Evolutionary conservation across 805 yeast species (phyloP), one percentile per base, ranked within the genome.

Genomic region (Candida verbasci): DNA sequence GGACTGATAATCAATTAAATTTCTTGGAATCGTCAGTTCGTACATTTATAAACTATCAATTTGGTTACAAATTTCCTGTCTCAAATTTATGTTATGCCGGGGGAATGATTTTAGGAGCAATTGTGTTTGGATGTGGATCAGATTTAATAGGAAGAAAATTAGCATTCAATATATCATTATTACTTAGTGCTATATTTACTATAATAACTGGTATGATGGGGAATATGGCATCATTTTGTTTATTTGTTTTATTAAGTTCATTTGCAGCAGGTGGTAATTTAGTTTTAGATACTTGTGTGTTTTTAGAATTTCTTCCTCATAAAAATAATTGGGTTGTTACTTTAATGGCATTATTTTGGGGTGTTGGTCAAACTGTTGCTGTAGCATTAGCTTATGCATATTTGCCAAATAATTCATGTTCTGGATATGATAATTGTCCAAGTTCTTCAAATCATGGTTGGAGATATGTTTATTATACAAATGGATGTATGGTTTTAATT

Each of bases 321-420:
- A 50, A 43, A 14, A 46, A 49, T 38, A 49, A 50, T 20, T 57
- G 48, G 51, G 40, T 57, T 34, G 46, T 49, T 7, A 55, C 64
- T 4, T 46, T 49, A 6, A 47, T 61, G 56, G 76, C 80, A 16
- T 58, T 67, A 29, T 78, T 70, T 70, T 78, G 83, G 83, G 80
- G 80, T 29, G 56, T 78, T 26, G 82, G 82, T 24, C 82, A 78
- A 50, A 68, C 76, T 3, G 56, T 76, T 37, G 70, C 77, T 10
- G 62, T 63, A 16, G 53, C 74, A 14, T 49, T 74, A 23, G 74
- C 80, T 1, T 78, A 78, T 72, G 79, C 76, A 0, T 72, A 72
- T 38, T 53, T 78, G 35, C 72, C 78, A 9, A 64, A 70, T 35
- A 57, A 65, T 41, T 65, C 74, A 6, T 75, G 82, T 40, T 31